A percentile compares a stretch with the other conserved stretches of the same genome.
Evolutionary conservation across 2,329 filamentous ascomycete species (phyloP).

Genomic region (Phyllosticta ampelicida): DNA sequence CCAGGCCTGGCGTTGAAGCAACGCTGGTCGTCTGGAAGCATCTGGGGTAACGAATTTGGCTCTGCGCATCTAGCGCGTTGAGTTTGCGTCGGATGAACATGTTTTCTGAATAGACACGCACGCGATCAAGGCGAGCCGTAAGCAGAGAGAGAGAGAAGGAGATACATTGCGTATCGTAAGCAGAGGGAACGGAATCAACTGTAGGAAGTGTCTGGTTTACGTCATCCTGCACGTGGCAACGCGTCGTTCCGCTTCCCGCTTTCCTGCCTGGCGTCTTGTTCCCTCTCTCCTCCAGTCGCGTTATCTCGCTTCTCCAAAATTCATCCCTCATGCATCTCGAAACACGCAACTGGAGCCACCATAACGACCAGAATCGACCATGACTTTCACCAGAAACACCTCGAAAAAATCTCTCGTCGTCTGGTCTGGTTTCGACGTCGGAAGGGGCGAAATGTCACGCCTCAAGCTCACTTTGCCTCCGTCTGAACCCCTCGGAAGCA

Average conservation of each 20-base stretch:
- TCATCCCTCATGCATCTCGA: too few relatives aligned
- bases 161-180: not conserved
- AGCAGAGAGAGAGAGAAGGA: too few relatives aligned
- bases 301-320: not conserved
- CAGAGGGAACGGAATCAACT: not conserved
- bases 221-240: not conserved
- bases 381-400: not conserved
- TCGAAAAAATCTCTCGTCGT: not conserved
- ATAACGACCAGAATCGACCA: not conserved
- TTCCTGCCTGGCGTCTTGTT: not conserved
- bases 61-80: not conserved
- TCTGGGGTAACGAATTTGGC: not conserved
- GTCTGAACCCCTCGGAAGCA: not conserved
- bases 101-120: not conserved
- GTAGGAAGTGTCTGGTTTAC: not conserved
- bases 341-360: too few relatives aligned
- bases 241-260: not conserved
- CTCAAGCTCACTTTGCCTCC: not conserved
- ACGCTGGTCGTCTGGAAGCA: not conserved
- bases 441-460: not conserved
- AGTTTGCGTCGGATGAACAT: not conserved
- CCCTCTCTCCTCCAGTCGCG: not conserved
- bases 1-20: not conserved
- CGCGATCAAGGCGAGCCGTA: not conserved
- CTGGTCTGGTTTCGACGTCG: not conserved